Evolutionary conservation across 2,329 filamentous ascomycete genomes (phyloP).

Genomic region (Chrysoporthe puriensis): DNA sequence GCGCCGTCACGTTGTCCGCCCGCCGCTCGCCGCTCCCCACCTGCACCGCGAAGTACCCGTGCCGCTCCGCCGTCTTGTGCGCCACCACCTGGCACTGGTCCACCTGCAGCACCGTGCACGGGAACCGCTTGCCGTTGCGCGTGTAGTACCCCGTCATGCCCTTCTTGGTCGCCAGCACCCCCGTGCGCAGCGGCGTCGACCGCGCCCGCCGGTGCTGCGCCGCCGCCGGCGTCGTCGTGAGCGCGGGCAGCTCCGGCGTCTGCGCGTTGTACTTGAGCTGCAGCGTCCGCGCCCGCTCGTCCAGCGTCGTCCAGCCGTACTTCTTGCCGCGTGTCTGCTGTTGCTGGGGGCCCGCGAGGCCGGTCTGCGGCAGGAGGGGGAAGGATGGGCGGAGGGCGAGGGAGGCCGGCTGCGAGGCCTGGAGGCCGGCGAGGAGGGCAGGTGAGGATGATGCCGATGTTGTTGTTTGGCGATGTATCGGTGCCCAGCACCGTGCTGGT

Average conservation of each 20-base stretch:
- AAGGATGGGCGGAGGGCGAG: slow-evolving; percentile 40
- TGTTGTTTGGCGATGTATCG: slow-evolving; percentile 35
- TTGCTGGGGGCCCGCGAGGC: slow-evolving; percentile 13
- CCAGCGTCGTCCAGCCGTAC: slow-evolving; percentile 62
- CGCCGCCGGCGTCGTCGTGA: slow-evolving; percentile 62
- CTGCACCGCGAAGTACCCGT: slow-evolving; percentile 96
- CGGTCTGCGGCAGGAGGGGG: slow-evolving; percentile 45
- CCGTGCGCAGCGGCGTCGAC: slow-evolving; percentile 71
- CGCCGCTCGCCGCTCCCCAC: slow-evolving; percentile 78
- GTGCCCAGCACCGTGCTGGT: slow-evolving; percentile 49
- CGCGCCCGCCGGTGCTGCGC: slow-evolving; percentile 61
- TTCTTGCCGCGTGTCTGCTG: slow-evolving; percentile 50
- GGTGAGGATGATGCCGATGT: slow-evolving; percentile 26
- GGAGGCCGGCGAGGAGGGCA: slow-evolving; percentile 33
- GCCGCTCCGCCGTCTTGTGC: slow-evolving; percentile 76
- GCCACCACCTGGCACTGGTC: slow-evolving; percentile 89
- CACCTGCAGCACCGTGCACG: slow-evolving; percentile 92
- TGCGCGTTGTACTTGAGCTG: slow-evolving; percentile 64
- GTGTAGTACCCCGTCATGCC: slow-evolving; percentile 95
- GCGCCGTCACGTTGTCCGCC: slow-evolving; percentile 76
- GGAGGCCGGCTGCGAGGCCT: slow-evolving; percentile 29
- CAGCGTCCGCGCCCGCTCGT: slow-evolving; percentile 45
- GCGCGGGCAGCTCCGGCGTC: slow-evolving; percentile 51
- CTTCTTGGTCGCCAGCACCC: slow-evolving; percentile 86
- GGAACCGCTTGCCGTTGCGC: slow-evolving; percentile 73